Evolutionary conservation across 2,329 filamentous ascomycete genomes (phyloP), one percentile per base, ranked within the genome.

Genomic region (Cytospora piceae): DNA sequence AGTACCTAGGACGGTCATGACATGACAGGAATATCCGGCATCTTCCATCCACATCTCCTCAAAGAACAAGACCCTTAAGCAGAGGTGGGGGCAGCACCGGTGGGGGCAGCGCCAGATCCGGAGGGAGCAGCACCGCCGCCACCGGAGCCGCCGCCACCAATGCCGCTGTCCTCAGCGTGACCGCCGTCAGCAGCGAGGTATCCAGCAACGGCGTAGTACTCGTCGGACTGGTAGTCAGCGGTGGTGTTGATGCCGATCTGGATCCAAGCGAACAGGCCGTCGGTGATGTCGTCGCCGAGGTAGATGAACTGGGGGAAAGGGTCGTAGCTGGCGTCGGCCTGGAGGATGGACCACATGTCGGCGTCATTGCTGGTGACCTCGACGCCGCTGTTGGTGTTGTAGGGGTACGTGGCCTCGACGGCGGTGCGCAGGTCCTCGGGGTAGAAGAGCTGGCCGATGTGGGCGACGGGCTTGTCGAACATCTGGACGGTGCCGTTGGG

Each of bases 241-340:
- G 77, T 79, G 20, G 70, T 71, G 67, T 82, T 80, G 68, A 82
- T 77, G 39, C 80, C 80, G 32, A 83, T 77, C 66, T 78, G 77
- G 67, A 83, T 82, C 81, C 80, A 83, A 15, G 79, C 80, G 46
- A 83, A 77, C 31, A 83, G 70, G 22, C 81, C 81, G 67, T 82
- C 81, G 14, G 75, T 70, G 24, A 83, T 72, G 24, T 76, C 73
- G 34, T 84, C 79, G 4, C 84, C 82, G 31, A 86, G 80, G 62
- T 83, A 81, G 52, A 83, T 74, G 68, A 81, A 85, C 73, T 85
- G 79, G 27, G 83, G 77, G 72, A 85, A 78, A 1, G 83, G 84
- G 68, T 84, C 81, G 66, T 68, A 75, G 58, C 59, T 69, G 51
- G 65, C 66, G 56, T 73, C 72, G 32, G 73, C 70, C 52, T 71